Evolutionary conservation across 2,329 filamentous ascomycete species (phyloP).

Genomic region (Parascedosporium putredinis): DNA sequence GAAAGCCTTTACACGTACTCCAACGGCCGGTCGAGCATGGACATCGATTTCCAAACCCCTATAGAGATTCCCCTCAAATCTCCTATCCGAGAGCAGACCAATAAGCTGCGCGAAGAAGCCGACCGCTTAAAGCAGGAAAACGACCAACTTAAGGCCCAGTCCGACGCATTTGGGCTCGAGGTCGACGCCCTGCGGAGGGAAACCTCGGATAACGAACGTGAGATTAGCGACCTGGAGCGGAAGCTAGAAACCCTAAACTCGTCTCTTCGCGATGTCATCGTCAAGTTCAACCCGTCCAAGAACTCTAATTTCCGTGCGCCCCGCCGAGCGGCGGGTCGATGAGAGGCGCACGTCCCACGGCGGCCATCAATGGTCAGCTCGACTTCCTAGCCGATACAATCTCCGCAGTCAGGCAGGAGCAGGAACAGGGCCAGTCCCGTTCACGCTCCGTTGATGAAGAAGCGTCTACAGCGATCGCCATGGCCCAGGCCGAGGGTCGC

Average conservation of each 20-base stretch:
- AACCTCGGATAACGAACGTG: constrained; percentile 29
- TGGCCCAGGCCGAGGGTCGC: constrained; percentile 38
- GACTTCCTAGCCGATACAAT: constrained; percentile 62
- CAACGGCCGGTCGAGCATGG: constrained; percentile 48
- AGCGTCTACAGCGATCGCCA: constrained; percentile 9
- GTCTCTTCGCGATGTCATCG: constrained; percentile 55
- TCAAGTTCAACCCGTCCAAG: constrained; percentile 48
- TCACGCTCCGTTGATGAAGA: constrained; percentile 11
- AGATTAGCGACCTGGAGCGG: constrained; percentile 51
- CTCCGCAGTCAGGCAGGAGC: constrained; percentile 47
- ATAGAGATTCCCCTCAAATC: constrained; percentile 52
- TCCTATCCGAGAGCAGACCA: constrained; percentile 42
- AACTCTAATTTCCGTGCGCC: constrained; percentile 35
- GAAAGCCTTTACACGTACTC: constrained; percentile 66
- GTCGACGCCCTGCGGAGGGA: constrained; percentile 25
- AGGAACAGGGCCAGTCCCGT: constrained; percentile 26
- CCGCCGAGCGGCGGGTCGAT: constrained; percentile 21
- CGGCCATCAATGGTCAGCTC: constrained; percentile 46
- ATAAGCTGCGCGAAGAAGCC: constrained; percentile 36
- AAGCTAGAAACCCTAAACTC: constrained; percentile 59
- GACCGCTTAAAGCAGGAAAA: constrained; percentile 38
- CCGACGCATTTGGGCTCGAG: constrained; percentile 23
- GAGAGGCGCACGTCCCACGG: constrained; percentile 28
- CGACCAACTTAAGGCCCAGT: constrained; percentile 20
- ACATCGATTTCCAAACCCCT: constrained; percentile 57